Conservation (phyloP, 2,329 filamentous ascomycete species). For the Epichloe amarillans region DNA sequence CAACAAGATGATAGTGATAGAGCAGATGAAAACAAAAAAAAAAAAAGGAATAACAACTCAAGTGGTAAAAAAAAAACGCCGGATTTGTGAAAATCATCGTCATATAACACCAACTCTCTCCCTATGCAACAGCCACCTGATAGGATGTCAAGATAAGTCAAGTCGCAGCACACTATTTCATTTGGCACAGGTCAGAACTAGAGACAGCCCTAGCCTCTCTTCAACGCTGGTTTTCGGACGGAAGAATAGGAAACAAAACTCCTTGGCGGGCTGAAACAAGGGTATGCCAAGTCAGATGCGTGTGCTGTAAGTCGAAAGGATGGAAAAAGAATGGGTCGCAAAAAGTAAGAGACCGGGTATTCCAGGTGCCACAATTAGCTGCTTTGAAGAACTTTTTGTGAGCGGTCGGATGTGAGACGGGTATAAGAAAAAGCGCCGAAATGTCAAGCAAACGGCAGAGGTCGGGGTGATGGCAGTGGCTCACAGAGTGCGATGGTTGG, state of each 20-base stretch:
- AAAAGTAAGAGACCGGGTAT: not conserved
- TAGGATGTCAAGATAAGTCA: not conserved
- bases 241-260: not conserved
- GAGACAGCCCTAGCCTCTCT: not conserved
- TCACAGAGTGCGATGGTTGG: not conserved
- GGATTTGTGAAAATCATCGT: slow-evolving; percentile 5
- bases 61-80: slow-evolving; percentile 13
- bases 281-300: not conserved
- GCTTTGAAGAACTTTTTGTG: too few relatives aligned
- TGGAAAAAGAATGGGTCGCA: not conserved
- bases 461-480: too few relatives aligned
- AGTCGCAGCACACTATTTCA: slow-evolving; percentile 9
- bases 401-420: not conserved
- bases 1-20: not conserved
- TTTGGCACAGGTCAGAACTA: not conserved
- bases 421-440: not conserved
- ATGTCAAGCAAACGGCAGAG: not conserved
- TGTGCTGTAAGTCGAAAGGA: not conserved
- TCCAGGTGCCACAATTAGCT: too few relatives aligned
- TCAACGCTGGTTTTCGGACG: too few relatives aligned
- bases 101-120: slow-evolving; percentile 1
- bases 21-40: not conserved
- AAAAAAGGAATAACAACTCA: not conserved
- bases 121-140: not conserved
- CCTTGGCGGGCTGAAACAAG: not conserved